A percentile compares a stretch with the other conserved stretches of the same genome.
Conservation (phyloP, 2,329 filamentous ascomycete species). For the Eutypa lata region DNA sequence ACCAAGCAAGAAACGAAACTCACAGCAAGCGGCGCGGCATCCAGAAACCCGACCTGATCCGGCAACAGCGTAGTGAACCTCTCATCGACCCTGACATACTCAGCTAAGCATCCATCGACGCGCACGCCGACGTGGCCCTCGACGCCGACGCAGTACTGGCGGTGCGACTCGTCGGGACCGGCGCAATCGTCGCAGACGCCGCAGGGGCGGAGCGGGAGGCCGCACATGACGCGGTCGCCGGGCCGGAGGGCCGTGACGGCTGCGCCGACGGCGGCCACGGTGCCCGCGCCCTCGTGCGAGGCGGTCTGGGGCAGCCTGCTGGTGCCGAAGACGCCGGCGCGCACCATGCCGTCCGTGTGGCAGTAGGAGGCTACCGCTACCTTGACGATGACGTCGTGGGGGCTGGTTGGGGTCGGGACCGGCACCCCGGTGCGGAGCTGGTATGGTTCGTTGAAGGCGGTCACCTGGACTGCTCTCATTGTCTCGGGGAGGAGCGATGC, state of each 20-base stretch:
- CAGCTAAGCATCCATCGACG: conserved; percentile 53
- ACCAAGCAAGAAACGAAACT: background rate
- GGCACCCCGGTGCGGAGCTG: conserved; percentile 48
- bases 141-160: conserved; percentile 49
- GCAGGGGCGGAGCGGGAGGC: conserved; percentile 11
- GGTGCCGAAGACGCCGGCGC: conserved; percentile 43
- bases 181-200: conserved; percentile 3
- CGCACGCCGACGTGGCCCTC: conserved; percentile 47
- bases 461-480: conserved; percentile 31
- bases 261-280: conserved; percentile 45
- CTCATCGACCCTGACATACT: conserved; percentile 51
- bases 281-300: conserved; percentile 57
- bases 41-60: conserved; percentile 43
- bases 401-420: conserved; percentile 39
- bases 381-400: conserved; percentile 59
- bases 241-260: conserved; percentile 38
- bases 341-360: conserved; percentile 60
- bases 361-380: conserved; percentile 59
- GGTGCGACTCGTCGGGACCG: conserved; percentile 42
- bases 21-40: conserved; percentile 50
- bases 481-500: background rate
- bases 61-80: conserved; percentile 44
- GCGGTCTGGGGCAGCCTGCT: conserved; percentile 46
- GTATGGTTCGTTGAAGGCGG: conserved; percentile 52
- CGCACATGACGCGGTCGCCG: conserved; percentile 56